phyloP scores from a whole-genome alignment of 305 asterid genomes.

The Plantago coronopus region DNA sequence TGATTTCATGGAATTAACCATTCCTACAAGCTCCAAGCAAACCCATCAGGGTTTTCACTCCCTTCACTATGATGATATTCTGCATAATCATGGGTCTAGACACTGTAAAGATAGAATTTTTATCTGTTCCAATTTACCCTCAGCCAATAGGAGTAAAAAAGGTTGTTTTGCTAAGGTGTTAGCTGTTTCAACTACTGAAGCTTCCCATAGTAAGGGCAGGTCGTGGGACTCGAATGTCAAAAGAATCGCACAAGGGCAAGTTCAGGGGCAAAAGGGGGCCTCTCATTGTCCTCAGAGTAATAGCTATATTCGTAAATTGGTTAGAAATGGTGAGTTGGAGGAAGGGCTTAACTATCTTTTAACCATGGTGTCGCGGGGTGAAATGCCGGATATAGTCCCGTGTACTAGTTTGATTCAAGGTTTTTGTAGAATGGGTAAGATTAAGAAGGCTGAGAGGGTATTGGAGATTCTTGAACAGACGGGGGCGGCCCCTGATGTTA shows the following conservation, averaged over 20 bases:
- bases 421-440: slow-evolving; percentile 66
- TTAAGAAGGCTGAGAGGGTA: slow-evolving; percentile 58
- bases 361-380: slow-evolving; percentile 67
- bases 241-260: slow-evolving; percentile 29
- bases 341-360: slow-evolving; percentile 74
- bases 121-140: slow-evolving; percentile 22
- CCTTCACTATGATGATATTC: slow-evolving; percentile 27
- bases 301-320: slow-evolving; percentile 56
- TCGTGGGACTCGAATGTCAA: slow-evolving; percentile 32
- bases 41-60: slow-evolving; percentile 46
- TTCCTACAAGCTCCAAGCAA: slow-evolving; percentile 41
- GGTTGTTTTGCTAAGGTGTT: slow-evolving; percentile 29
- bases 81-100: slow-evolving; percentile 20
- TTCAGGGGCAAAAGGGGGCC: slow-evolving; percentile 19
- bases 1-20: slow-evolving; percentile 37
- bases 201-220: slow-evolving; percentile 42
- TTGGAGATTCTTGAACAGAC: slow-evolving; percentile 82
- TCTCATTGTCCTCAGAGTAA: slow-evolving; percentile 63
- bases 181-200: slow-evolving; percentile 45
- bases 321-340: slow-evolving; percentile 65
- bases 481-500: slow-evolving; percentile 88
- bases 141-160: slow-evolving; percentile 18
- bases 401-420: slow-evolving; percentile 88
- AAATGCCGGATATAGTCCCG: slow-evolving; percentile 66
- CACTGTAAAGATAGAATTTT: slow-evolving; percentile 24